Evolutionary conservation across 306 rosid genomes (phyloP), one percentile per base, ranked within the genome.

Genomic region (Rosa lucieae): DNA sequence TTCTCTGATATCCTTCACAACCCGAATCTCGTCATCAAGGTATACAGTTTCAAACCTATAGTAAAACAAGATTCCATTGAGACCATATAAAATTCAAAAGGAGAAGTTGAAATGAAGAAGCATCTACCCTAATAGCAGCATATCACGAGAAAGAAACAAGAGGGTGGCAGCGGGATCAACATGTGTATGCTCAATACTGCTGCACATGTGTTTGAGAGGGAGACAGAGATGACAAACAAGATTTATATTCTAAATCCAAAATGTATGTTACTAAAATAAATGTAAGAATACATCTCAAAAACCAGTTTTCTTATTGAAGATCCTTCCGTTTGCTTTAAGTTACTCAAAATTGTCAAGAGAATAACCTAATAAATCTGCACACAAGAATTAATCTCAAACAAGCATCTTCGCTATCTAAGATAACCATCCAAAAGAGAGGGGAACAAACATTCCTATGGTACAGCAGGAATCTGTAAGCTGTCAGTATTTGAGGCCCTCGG

Each of bases 1-100:
- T 55, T 89, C 94, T 81, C 95, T 86, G 62, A 94, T 89, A 79
- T 94, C 99, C 87, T 95, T 91, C 72, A 59, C 96, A 52, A 92
- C 89, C 53, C 98, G 87, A 82, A 91, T 86, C 80, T 90, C 91
- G 3, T 92, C 89, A 46, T 88, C 98, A 1, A 92, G 87, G 87
- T 91, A 91, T 26, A 92, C 87, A 2, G 89, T 84, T 18, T 92
- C 95, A 83, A 95, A 92, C 97, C 97, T 91, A 76, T 23, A 85
- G 29, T 71, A 39, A 15, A 84, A 80, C 66, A 81, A 48, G 74
- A 82, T 65, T 70, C 56, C 65, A 5, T 14, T 52, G 53, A 59
- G 55, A 39, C 32, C 65, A 48, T 72, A 77, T 65, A 79, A 9
- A 84, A 35, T 59, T 70, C 23, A 73, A 53, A 10, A 77, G 66